phyloP scores from a whole-genome alignment of 1,139 yeast genomes.

The Saccharomyces hybrid region DNA sequence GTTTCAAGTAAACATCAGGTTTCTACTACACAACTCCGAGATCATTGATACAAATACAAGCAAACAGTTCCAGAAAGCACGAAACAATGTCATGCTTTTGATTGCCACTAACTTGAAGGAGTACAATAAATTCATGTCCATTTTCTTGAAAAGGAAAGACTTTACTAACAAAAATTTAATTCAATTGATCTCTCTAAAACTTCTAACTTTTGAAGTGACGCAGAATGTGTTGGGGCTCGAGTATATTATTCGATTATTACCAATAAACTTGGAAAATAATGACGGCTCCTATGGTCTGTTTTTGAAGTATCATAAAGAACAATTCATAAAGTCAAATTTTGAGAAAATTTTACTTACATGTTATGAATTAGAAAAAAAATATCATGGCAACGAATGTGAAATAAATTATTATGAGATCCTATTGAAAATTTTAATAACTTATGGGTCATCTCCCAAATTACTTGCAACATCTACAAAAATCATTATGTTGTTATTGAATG shows the following conservation, averaged over 20 bases:
- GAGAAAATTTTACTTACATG: constrained; percentile 10
- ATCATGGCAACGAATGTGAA: background rate
- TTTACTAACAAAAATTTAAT: constrained; percentile 19
- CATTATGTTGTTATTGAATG: constrained; percentile 13
- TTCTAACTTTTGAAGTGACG: constrained; percentile 25
- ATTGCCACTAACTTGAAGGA: constrained; percentile 21
- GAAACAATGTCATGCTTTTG: constrained; percentile 19
- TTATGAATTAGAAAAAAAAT: background rate
- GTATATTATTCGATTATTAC: constrained; percentile 14
- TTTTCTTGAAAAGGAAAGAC: constrained; percentile 27
- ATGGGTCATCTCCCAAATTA: constrained; percentile 18
- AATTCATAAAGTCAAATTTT: constrained; percentile 20
- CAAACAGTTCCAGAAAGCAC: constrained; percentile 9
- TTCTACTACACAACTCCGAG: constrained; percentile 11
- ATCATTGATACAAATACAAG: background rate
- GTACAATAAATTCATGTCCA: constrained; percentile 28
- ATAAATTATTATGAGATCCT: constrained; percentile 11
- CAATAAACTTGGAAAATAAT: constrained; percentile 2
- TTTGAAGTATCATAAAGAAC: constrained; percentile 20
- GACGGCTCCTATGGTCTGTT: constrained; percentile 11
- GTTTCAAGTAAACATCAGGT: constrained; percentile 23
- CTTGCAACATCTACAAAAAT: constrained; percentile 10
- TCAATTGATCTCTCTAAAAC: constrained; percentile 20
- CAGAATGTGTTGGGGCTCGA: constrained; percentile 20
- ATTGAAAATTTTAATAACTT: constrained; percentile 13